These are phyloP conservation scores for Barbarea vulgaris DNA, from an alignment of 345 rosid species.

Conservation along the genomic window DNA sequence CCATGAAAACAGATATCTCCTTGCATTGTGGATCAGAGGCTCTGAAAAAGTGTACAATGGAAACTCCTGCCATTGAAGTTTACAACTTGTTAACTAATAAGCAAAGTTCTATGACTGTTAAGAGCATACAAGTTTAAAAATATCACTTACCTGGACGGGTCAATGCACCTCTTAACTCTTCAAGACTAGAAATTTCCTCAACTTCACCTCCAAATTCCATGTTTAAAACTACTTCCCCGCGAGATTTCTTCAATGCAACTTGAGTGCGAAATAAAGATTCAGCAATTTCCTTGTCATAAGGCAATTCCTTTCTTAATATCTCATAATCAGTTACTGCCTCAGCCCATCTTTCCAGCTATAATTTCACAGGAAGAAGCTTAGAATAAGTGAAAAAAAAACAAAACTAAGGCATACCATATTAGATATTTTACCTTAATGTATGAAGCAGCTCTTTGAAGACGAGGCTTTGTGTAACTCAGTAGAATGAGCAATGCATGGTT, in stretches of 20 bases:
- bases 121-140: neutral
- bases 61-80: constrained; percentile 56
- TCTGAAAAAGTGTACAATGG: constrained; percentile 69
- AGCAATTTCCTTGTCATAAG: constrained; percentile 78
- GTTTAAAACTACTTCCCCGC: constrained; percentile 86
- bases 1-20: constrained; percentile 77
- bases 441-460: constrained; percentile 85
- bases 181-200: constrained; percentile 69
- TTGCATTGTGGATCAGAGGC: constrained; percentile 74
- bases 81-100: neutral
- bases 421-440: constrained; percentile 69
- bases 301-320: constrained; percentile 74
- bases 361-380: constrained; percentile 22
- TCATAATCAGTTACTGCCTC: constrained; percentile 92
- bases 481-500: constrained; percentile 68
- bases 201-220: constrained; percentile 98
- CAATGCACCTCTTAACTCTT: constrained; percentile 80
- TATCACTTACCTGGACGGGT: constrained; percentile 64
- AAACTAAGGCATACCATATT: neutral
- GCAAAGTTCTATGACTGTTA: neutral
- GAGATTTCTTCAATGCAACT: constrained; percentile 90
- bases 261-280: constrained; percentile 91
- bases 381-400: constrained; percentile 21
- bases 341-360: constrained; percentile 86
- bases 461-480: constrained; percentile 79